These are phyloP conservation scores for Simplicillium sp. DNA, from an alignment of 2,329 filamentous ascomycete genomes.

Conservation along the genomic window DNA sequence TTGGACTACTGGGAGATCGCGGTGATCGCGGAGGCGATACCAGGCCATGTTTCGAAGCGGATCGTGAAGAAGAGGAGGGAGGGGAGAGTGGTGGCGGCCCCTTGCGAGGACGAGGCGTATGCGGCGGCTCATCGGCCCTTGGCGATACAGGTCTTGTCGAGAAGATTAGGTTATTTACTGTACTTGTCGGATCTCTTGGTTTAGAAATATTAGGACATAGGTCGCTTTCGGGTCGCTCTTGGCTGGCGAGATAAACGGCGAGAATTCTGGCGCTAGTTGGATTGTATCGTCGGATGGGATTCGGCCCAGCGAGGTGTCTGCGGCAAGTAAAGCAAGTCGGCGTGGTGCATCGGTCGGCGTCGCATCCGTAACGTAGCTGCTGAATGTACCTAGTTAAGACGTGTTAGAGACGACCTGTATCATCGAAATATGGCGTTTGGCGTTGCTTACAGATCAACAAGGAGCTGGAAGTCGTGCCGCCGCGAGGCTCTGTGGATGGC, in stretches of 20 bases:
- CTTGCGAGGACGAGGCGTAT: no score
- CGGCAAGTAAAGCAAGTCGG: slow-evolving; percentile 75
- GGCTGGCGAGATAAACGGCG: slow-evolving; percentile 70
- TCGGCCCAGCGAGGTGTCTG: slow-evolving; percentile 54
- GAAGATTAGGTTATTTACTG: slow-evolving; percentile 38
- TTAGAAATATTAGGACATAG: slow-evolving; percentile 48
- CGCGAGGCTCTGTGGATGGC: slow-evolving; percentile 50
- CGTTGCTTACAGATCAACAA: slow-evolving; percentile 53
- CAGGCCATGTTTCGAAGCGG: no score
- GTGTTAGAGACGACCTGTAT: slow-evolving; percentile 8
- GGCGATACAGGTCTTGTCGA: slow-evolving; percentile 4
- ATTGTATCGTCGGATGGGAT: slow-evolving; percentile 69
- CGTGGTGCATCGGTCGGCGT: slow-evolving; percentile 56
- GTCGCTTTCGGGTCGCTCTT: slow-evolving; percentile 63
- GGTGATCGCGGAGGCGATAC: not conserved
- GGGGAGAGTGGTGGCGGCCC: no score
- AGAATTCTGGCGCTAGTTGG: slow-evolving; percentile 72
- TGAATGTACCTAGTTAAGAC: slow-evolving; percentile 54
- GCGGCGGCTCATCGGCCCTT: not conserved
- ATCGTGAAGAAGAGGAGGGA: no score
- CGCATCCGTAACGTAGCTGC: slow-evolving; percentile 77
- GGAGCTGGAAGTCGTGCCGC: slow-evolving; percentile 53
- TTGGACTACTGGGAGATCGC: not conserved
- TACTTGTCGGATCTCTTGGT: slow-evolving; percentile 30
- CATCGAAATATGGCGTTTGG: not conserved